These are phyloP conservation scores for Nicotiana tabacum DNA, from an alignment of 257 asterid species.

Conservation along the genomic window DNA sequence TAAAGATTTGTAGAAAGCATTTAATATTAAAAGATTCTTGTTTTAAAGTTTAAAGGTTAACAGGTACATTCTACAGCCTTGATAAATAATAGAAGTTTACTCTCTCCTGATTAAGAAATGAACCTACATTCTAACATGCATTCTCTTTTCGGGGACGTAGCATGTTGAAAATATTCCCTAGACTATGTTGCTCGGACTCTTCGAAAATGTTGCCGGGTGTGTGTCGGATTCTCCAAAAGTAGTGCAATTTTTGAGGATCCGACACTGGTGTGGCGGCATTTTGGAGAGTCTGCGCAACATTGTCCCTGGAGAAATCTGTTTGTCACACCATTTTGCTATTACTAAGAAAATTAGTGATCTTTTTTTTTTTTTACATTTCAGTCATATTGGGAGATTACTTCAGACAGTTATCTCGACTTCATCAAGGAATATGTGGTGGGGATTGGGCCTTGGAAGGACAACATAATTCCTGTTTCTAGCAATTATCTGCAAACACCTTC, in stretches of 20 bases:
- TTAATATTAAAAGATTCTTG: neutral
- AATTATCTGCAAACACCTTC: slow-evolving; percentile 59
- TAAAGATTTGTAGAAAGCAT: neutral
- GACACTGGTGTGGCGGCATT: too few species aligned
- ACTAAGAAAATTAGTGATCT: neutral
- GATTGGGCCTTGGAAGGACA: slow-evolving; percentile 96
- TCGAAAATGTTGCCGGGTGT: too few species aligned
- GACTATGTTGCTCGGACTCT: too few species aligned
- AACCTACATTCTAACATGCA: neutral
- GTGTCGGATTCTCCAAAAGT: too few species aligned
- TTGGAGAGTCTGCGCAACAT: too few species aligned
- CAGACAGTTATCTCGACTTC: slow-evolving; percentile 73
- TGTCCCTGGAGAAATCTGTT: neutral
- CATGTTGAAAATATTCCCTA: neutral
- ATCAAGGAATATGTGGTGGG: slow-evolving; percentile 87
- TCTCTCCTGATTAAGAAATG: neutral
- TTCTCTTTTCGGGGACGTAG: neutral
- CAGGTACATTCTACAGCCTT: neutral
- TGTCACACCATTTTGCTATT: neutral
- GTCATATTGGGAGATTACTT: slow-evolving; percentile 86
- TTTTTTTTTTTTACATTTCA: slow-evolving; percentile 21
- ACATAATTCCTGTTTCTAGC: slow-evolving; percentile 36
- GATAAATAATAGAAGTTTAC: neutral
- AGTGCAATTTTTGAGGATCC: too few species aligned
- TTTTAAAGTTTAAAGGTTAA: neutral